Percentiles rank a stretch among this genome's conserved stretches.
These are phyloP conservation scores for Colletotrichum chrysophilum DNA, from an alignment of 2,329 filamentous ascomycete species.

Conservation along the genomic window DNA sequence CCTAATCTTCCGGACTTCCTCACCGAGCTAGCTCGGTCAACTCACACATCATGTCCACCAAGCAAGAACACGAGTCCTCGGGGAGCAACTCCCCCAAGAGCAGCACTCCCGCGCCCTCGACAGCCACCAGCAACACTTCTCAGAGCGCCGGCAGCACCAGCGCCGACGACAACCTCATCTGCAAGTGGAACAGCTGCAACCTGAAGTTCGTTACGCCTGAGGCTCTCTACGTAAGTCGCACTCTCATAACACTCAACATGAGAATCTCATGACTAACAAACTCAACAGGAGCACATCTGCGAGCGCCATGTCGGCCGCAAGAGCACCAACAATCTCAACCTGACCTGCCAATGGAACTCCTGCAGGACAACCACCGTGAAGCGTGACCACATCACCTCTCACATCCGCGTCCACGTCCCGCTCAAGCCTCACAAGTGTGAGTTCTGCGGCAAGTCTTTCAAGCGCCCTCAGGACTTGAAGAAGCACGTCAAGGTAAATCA, in stretches of 20 bases:
- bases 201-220: conserved; percentile 64
- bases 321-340: conserved; percentile 97
- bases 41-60: conserved; percentile 23
- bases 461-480: conserved; percentile 97
- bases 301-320: conserved; percentile 98
- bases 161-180: conserved; percentile 60
- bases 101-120: conserved; percentile 57
- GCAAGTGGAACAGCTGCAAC: conserved; percentile 65
- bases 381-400: conserved; percentile 98
- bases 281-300: conserved; percentile 87
- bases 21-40: conserved; percentile 9
- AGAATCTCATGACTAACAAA: not conserved
- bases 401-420: conserved; percentile 98
- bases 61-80: conserved; percentile 34
- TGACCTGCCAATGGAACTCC: conserved; percentile 96
- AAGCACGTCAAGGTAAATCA: conserved; percentile 87
- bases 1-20: not conserved
- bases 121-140: conserved; percentile 50
- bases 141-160: conserved; percentile 39
- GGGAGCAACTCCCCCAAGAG: conserved; percentile 55
- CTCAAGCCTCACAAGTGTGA: conserved; percentile 99
- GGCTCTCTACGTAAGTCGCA: conserved; percentile 62
- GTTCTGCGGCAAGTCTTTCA: conserved; percentile 98
- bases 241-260: too few species aligned
- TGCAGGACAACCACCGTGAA: conserved; percentile 98